These are phyloP conservation scores for Ogataea trehalophila DNA, from an alignment of 805 yeast genomes.

Conservation along the genomic window DNA sequence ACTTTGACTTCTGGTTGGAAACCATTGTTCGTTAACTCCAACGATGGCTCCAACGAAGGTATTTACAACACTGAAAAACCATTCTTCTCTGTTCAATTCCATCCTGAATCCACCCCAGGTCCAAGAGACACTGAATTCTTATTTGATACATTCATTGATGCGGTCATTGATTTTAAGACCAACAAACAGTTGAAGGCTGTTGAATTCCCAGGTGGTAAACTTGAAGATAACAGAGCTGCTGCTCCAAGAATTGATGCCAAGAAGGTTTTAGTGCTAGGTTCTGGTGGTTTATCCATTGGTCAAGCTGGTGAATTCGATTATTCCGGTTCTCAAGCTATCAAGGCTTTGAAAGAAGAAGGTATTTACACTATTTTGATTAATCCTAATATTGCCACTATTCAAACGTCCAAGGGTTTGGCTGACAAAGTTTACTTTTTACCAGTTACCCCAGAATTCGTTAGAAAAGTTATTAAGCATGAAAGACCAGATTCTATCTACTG, in stretches of 20 bases:
- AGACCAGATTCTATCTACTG: constrained; percentile 95
- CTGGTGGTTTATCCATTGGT: constrained; percentile 97
- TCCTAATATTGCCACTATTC: constrained; percentile 98
- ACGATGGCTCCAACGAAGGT: constrained; percentile 98
- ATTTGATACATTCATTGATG: constrained; percentile 84
- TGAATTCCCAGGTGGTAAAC: constrained; percentile 83
- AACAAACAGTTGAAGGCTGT: constrained; percentile 62
- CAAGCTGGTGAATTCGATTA: constrained; percentile 99
- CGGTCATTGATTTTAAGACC: constrained; percentile 67
- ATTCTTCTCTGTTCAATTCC: constrained; percentile 96
- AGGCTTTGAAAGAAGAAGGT: constrained; percentile 97
- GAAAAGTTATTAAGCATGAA: constrained; percentile 92
- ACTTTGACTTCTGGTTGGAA: constrained; percentile 81
- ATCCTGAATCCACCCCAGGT: constrained; percentile 99
- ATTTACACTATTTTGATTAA: constrained; percentile 93
- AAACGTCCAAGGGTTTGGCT: constrained; percentile 95
- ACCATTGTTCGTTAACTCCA: constrained; percentile 91
- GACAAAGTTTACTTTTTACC: constrained; percentile 97
- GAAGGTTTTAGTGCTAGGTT: constrained; percentile 91
- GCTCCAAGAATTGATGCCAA: constrained; percentile 80
- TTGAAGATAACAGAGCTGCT: constrained; percentile 67
- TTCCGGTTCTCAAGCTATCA: constrained; percentile 98
- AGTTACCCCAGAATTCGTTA: constrained; percentile 94
- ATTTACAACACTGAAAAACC: constrained; percentile 86
- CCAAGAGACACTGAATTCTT: constrained; percentile 98